phyloP scores from a whole-genome alignment of 2,329 filamentous ascomycete genomes.

The Chaetomium sp. region DNA sequence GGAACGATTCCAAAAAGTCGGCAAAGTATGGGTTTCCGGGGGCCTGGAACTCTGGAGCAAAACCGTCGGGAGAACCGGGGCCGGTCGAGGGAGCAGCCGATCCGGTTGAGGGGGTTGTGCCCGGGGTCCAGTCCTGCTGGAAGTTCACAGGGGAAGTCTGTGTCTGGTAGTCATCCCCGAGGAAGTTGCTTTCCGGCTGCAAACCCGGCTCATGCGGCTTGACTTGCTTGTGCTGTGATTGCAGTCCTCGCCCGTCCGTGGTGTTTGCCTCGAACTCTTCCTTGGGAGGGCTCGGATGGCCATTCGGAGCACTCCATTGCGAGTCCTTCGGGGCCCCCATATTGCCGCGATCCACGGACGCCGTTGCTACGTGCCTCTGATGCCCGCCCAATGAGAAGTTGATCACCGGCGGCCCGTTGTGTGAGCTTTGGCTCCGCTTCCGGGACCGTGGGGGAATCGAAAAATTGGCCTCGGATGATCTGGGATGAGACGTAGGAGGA shows the following conservation, averaged over 20 bases:
- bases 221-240: neutral
- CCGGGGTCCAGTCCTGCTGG: constrained; percentile 3
- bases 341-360: neutral
- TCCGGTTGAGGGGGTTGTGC: constrained; percentile 4
- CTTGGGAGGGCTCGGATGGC: too few relatives aligned
- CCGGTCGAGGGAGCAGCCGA: constrained; percentile 5
- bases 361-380: neutral
- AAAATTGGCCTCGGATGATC: neutral
- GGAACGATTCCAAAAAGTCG: constrained; percentile 3
- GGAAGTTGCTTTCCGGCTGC: constrained; percentile 1
- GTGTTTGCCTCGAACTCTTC: too few relatives aligned
- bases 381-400: neutral
- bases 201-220: neutral
- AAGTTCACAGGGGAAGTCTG: neutral
- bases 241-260: neutral
- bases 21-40: constrained; percentile 12
- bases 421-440: constrained; percentile 8
- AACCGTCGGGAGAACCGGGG: neutral
- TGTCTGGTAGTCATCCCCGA: neutral
- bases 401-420: neutral
- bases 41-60: constrained; percentile 5
- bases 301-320: too few relatives aligned
- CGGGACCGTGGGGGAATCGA: constrained; percentile 19
- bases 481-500: too few relatives aligned
- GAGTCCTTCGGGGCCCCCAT: neutral